Evolutionary conservation across 305 asterid genomes (phyloP), one percentile per base, ranked within the genome.

Genomic region (Fraxinus velutina): DNA sequence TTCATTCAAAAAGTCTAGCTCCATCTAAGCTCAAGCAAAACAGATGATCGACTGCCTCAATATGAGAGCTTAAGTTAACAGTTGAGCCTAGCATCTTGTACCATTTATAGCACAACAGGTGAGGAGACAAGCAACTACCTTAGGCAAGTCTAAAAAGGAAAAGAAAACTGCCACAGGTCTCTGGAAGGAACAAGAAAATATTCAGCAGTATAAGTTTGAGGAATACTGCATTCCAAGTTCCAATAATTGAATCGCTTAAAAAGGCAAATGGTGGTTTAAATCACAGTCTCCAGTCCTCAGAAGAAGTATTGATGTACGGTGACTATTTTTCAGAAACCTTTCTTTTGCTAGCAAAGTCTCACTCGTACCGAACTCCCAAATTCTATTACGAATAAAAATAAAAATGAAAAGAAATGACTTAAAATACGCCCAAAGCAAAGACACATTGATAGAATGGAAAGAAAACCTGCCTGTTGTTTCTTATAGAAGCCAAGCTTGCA

Each of bases 401-500:
- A 64, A 21, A 27, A 64, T 7, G 2, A 62, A 21, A 64, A 64
- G 0, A 64, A 64, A 19, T 19, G n/a, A 24, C 71, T 60, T 22
- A 24, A 12, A 64, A 24, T 64, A 64, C 15, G 9, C 15, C 6
- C 12, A 9, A 9, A 27, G 72, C 34, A 7, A 73, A 66, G 73
- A 79, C 70, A 72, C 42, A 55, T 66, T 77, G 81, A 33, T 66
- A 75, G 78, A 75, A 74, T 29, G 83, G 79, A 74, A 89, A 89
- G 78, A 37, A 27, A 79, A 86, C 97, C 86, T 79, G 84, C 99
- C 94, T 91, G 90, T 89, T 84, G 85, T 91, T 89, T 83, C 78
- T 83, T 29, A 96, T 86, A 73, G 96, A 97, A 86, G 88, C 94
- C 92, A 96, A 87, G 90, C 98, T 96, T 66, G 96, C 93, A 29